Conservation (phyloP, 2,329 filamentous ascomycete genomes). For the Beauveria asiatica region DNA sequence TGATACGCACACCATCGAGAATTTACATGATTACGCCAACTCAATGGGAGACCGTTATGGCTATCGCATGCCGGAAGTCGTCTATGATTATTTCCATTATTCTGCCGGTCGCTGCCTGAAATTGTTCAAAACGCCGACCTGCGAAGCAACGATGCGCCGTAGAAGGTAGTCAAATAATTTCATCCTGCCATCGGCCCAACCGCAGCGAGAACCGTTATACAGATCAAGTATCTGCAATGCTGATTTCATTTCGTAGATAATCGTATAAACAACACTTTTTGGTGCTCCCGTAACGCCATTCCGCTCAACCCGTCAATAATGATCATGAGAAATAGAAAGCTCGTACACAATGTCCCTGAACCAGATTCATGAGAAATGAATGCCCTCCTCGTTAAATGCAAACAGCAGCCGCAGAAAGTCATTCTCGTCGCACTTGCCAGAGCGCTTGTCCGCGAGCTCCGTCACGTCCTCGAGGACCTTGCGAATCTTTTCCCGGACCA, state of each 20-base stretch:
- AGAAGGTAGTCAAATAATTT: too few species aligned
- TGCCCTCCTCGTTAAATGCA: constrained; percentile 84
- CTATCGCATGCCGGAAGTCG: constrained; percentile 40
- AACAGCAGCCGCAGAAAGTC: constrained; percentile 76
- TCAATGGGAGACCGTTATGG: constrained; percentile 41
- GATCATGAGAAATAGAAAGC: background rate
- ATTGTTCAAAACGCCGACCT: too few species aligned
- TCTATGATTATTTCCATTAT: constrained; percentile 33
- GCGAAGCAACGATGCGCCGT: too few species aligned
- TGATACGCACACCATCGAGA: constrained; percentile 38
- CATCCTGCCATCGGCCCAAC: too few species aligned
- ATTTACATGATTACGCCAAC: constrained; percentile 44
- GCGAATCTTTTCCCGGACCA: constrained; percentile 80
- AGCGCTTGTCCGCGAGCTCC: constrained; percentile 68
- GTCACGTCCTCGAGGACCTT: constrained; percentile 78
- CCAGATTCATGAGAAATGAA: constrained; percentile 63
- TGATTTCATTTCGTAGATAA: background rate
- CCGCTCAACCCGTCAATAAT: background rate
- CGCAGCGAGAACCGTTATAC: too few species aligned
- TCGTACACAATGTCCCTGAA: background rate
- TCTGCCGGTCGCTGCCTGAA: too few species aligned
- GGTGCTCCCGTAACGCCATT: background rate
- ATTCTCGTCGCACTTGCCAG: constrained; percentile 83
- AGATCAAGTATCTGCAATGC: background rate
- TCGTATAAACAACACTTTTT: background rate